A percentile compares a stretch with the other conserved stretches of the same genome.
phyloP scores from a whole-genome alignment of 2,329 filamentous ascomycete genomes.

The Fusarium sp. region DNA sequence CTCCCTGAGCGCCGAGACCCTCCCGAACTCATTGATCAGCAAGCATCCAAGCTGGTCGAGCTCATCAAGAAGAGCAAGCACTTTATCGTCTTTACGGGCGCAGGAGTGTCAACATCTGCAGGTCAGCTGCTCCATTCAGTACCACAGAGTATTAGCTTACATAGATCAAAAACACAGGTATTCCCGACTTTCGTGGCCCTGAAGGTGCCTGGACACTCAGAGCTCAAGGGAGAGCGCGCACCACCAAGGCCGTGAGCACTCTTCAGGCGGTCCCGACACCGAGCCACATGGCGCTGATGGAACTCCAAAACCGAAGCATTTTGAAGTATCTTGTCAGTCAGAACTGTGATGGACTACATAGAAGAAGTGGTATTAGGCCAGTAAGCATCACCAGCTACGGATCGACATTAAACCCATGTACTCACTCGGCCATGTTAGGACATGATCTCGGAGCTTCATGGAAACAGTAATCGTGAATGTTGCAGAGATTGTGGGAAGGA shows the following conservation, averaged over 20 bases:
- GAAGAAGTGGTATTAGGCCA: constrained; percentile 59
- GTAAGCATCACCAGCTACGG: constrained; percentile 37
- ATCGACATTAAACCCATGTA: fast-evolving
- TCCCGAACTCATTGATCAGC: constrained; percentile 39
- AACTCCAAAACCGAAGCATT: constrained; percentile 54
- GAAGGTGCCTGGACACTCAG: constrained; percentile 59
- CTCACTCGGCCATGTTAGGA: constrained; percentile 44
- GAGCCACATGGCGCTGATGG: constrained; percentile 61
- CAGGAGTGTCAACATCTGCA: constrained; percentile 60
- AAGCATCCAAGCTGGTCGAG: constrained; percentile 52
- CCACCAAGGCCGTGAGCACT: constrained; percentile 49
- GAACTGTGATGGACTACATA: constrained; percentile 54
- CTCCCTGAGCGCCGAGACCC: constrained; percentile 28
- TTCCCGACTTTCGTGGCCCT: constrained; percentile 61
- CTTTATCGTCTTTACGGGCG: constrained; percentile 60
- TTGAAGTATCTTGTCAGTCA: constrained; percentile 60
- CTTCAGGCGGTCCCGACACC: constrained; percentile 58
- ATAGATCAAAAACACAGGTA: constrained; percentile 46
- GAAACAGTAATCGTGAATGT: constrained; percentile 60
- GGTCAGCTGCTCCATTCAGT: constrained; percentile 40
- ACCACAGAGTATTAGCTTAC: fast-evolving
- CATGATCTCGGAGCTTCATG: constrained; percentile 60
- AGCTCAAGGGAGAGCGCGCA: constrained; percentile 54
- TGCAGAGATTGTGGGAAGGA: constrained; percentile 60
- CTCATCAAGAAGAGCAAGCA: constrained; percentile 57